Percentiles rank a stretch among this genome's conserved stretches.
These are phyloP conservation scores for Skeletonema costatum DNA, from an alignment of 108 stramenopile genomes.

Conservation along the genomic window DNA sequence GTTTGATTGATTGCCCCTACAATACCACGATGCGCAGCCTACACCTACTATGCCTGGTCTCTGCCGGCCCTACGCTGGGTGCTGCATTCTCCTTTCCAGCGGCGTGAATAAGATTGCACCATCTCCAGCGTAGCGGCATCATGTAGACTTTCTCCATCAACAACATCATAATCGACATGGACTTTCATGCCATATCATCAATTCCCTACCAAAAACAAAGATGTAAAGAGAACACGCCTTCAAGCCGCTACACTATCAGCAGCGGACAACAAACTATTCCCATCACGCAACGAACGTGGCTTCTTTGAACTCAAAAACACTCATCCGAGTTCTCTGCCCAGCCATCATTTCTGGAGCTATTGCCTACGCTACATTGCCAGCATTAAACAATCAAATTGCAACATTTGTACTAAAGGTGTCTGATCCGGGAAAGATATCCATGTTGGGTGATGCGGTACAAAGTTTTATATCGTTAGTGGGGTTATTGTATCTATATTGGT, in stretches of 20 bases:
- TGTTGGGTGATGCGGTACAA: conserved; percentile 30
- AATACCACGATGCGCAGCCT: background rate
- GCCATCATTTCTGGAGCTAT: conserved; percentile 26
- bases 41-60: background rate
- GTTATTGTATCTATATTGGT: conserved; percentile 77
- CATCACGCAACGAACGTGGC: conserved; percentile 21
- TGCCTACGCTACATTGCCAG: conserved; percentile 18
- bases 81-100: background rate
- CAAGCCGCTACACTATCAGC: background rate
- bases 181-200: background rate
- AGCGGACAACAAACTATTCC: background rate
- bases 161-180: background rate
- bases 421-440: conserved; percentile 12
- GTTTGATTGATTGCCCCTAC: too few relatives aligned
- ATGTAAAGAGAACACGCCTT: background rate
- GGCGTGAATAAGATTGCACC: background rate
- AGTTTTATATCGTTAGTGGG: conserved; percentile 46
- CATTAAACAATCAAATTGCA: conserved; percentile 25
- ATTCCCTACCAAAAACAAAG: background rate
- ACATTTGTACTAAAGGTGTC: conserved; percentile 30
- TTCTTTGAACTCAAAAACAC: conserved; percentile 24
- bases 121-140: background rate
- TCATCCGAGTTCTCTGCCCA: conserved; percentile 45
- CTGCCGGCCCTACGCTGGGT: background rate
- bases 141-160: background rate